These are phyloP conservation scores for Blastobotrys elegans DNA, from an alignment of 1,139 yeast genomes.

Conservation along the genomic window DNA sequence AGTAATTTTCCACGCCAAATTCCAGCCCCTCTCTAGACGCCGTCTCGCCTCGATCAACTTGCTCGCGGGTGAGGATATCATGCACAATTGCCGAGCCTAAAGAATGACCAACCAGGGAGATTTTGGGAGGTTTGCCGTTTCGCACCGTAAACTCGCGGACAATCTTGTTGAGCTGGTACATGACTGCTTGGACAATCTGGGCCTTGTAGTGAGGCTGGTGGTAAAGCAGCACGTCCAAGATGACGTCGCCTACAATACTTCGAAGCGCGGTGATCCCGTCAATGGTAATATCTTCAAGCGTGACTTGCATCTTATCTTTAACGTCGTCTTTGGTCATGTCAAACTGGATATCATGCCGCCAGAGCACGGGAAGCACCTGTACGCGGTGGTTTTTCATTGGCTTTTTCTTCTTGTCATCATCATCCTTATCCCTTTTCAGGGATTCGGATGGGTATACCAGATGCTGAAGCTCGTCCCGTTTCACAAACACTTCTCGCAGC, in stretches of 20 bases:
- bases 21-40: conserved; percentile 38
- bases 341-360: conserved; percentile 31
- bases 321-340: conserved; percentile 21
- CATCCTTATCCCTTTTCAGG: conserved; percentile 23
- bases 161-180: conserved; percentile 55
- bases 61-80: conserved; percentile 47
- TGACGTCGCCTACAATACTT: conserved; percentile 75
- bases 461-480: conserved; percentile 39
- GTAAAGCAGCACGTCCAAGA: conserved; percentile 75
- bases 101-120: conserved; percentile 83
- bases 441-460: conserved; percentile 11
- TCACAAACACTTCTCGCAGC: conserved; percentile 51
- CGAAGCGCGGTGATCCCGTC: conserved; percentile 74
- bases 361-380: conserved; percentile 46
- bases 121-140: conserved; percentile 67
- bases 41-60: conserved; percentile 12
- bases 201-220: conserved; percentile 63
- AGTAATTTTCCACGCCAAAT: conserved; percentile 67
- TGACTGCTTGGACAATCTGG: conserved; percentile 57
- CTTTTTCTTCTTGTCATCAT: conserved; percentile 17
- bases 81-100: conserved; percentile 78
- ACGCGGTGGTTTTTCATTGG: conserved; percentile 49
- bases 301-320: conserved; percentile 39
- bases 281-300: conserved; percentile 63
- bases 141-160: conserved; percentile 52